A percentile compares a stretch with the other conserved stretches of the same genome.
Conservation (phyloP, 352 stramenopile species). For the Globisporangium carolinianum region DNA sequence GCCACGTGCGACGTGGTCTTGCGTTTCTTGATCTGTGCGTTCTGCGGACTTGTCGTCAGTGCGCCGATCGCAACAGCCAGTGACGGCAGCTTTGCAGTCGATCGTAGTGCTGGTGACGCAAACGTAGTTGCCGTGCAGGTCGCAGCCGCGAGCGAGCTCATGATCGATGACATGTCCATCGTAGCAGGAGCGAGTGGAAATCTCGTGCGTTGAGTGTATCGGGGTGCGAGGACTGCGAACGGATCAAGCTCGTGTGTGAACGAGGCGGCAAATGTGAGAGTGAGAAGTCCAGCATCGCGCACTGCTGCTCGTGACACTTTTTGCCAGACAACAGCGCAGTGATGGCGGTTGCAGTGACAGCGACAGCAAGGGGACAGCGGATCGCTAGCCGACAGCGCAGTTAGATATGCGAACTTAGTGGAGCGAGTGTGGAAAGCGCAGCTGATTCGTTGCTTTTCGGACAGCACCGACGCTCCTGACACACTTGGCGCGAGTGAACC, state of each 20-base stretch:
- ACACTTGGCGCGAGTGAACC: too few relatives aligned
- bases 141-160: slow-evolving; percentile 1
- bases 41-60: background rate
- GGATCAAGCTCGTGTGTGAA: background rate
- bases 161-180: slow-evolving; percentile 9
- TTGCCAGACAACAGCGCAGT: background rate
- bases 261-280: slow-evolving; percentile 1
- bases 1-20: background rate
- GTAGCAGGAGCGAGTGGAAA: background rate
- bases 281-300: slow-evolving; percentile 1
- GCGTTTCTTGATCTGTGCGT: background rate
- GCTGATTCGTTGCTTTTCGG: too few relatives aligned
- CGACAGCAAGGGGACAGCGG: background rate
- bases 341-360: background rate
- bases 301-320: too few relatives aligned
- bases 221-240: background rate
- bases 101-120: background rate
- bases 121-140: background rate
- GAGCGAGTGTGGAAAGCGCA: too few relatives aligned
- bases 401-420: too few relatives aligned
- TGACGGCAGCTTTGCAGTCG: background rate
- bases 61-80: slow-evolving; percentile 8
- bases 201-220: background rate
- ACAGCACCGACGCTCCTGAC: too few relatives aligned
- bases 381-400: too few relatives aligned